Evolutionary conservation across 805 yeast genomes (phyloP), one percentile per base, ranked within the genome.

Genomic region (Starmerella kuoi): DNA sequence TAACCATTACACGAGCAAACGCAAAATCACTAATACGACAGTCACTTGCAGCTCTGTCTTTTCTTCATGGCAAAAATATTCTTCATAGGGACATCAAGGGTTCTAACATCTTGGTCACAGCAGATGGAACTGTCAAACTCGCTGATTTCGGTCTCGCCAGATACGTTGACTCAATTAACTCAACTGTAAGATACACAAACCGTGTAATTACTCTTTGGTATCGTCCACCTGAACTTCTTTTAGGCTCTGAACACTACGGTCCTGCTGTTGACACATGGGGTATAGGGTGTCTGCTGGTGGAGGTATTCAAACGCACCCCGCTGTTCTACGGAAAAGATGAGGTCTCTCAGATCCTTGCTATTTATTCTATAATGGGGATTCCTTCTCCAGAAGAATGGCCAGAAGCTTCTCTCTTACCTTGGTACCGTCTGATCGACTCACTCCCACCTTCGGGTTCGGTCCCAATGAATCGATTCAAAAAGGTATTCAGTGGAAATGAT

Each of bases 211-310:
- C 98, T 0, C 65, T 91, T 30, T 91, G 98, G 98, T 88, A 91
- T 60, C 72, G 98, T 45, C 98, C 98, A 1, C 97, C 97, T 0
- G 98, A 88, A 60, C 68, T 91, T 25, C 64, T 91, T 30, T 61
- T 91, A 44, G 98, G 98, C 1, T 77, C 94, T 0, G 87, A 97
- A 0, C 78, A 77, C 45, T 91, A 91, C 61, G 91, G 87, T 0
- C 64, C 85, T 31, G 95, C 83, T 53, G 91, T 91, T 8, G 98
- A 91, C 57, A 77, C 85, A 51, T 91, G 98, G 98, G 95, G 97
- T 0, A 77, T 85, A 47, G 98, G 98, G 2, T 91, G 97, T 63
- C 66, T 91, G 21, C 64, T 91, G 46, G 71, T 85, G 22, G 97
- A 91, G 59, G 60, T 91, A 30, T 85, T 83, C 55, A 72, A 78